A percentile compares a stretch with the other conserved stretches of the same genome.
Evolutionary conservation across 2,329 filamentous ascomycete genomes (phyloP).

Genomic region (Graphilbum fragrans): DNA sequence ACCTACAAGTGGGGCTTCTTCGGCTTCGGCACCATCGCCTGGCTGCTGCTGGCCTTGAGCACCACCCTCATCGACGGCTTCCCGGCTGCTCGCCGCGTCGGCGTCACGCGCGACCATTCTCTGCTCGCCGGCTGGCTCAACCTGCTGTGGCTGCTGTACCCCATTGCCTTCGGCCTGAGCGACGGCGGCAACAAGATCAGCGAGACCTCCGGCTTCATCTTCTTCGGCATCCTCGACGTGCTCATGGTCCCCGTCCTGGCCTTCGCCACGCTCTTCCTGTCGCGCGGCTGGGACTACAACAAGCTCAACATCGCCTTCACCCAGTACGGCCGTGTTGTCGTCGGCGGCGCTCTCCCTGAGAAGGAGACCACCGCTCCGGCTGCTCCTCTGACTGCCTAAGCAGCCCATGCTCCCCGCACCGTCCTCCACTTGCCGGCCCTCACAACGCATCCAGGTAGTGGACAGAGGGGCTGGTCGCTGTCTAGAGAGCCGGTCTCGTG

Average conservation of each 20-base stretch:
- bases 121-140: constrained; percentile 34
- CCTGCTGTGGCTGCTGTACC: constrained; percentile 40
- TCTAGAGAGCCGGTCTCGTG: too few species aligned
- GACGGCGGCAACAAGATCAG: constrained; percentile 40
- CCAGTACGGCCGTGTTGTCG: constrained; percentile 38
- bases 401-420: background rate
- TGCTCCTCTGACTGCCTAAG: constrained; percentile 8
- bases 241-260: constrained; percentile 32
- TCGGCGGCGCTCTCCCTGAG: constrained; percentile 32
- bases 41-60: constrained; percentile 30
- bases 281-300: constrained; percentile 37
- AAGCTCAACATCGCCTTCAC: constrained; percentile 40
- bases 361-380: constrained; percentile 21
- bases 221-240: constrained; percentile 41
- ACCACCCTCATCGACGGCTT: constrained; percentile 28
- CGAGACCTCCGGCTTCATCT: constrained; percentile 32
- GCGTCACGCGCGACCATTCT: constrained; percentile 30
- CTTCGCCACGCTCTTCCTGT: constrained; percentile 28
- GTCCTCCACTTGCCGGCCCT: too few species aligned
- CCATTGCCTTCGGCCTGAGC: constrained; percentile 37
- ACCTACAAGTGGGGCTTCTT: constrained; percentile 49
- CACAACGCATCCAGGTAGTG: too few species aligned
- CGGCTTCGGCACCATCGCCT: constrained; percentile 36
- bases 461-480: too few species aligned
- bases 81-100: constrained; percentile 26